Evolutionary conservation across 179 eudicot genomes (phyloP), one percentile per base, ranked within the genome.

Genomic region (Actinidia polygama): DNA sequence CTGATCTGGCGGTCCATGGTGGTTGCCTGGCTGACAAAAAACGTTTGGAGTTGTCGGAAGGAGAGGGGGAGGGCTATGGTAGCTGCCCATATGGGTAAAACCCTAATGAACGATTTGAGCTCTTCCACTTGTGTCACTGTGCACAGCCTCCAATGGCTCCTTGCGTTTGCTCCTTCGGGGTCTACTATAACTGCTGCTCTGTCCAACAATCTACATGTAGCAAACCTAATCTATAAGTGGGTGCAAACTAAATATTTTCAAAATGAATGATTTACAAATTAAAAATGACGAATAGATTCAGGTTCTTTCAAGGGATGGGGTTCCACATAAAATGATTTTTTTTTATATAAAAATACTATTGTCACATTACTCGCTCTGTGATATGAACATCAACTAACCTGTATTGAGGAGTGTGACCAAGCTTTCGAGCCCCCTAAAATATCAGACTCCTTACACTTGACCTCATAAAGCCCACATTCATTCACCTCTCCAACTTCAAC

Each of bases 61-160:
- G 90, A 86, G 49, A 92, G 84, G 49, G 94, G 85, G 57, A 91
- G 89, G 4, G 92, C 90, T 3, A 94, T 80, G 75, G 89, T 88
- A 5, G 91, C 77, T 1, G 89, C 88, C 95, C 95, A 92, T 12
- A 94, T 58, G 0, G 95, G 95, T 0, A 94, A 73, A 59, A 92
- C 81, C 72, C 88, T 83, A 15, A 91, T 26, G 73, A 94, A 86
- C 40, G 82, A 87, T 79, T 94, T 94, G 81, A 88, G 80, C 75
- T 94, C 98, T 81, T 92, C 95, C 0, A 92, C 93, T 86, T 91
- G 92, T 14, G 93, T 92, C 23, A 91, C 84, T 0, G 91, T 90
- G 78, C 94, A 89, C 30, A 88, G 77, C 24, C 78, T 88, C 94
- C 95, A 89, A 40, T 87, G 80, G 85, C 78, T 90, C 6, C 16